Percentiles rank a stretch among this genome's conserved stretches.
phyloP scores from a whole-genome alignment of 306 rosid genomes.

The Pterocarpus santalinus region DNA sequence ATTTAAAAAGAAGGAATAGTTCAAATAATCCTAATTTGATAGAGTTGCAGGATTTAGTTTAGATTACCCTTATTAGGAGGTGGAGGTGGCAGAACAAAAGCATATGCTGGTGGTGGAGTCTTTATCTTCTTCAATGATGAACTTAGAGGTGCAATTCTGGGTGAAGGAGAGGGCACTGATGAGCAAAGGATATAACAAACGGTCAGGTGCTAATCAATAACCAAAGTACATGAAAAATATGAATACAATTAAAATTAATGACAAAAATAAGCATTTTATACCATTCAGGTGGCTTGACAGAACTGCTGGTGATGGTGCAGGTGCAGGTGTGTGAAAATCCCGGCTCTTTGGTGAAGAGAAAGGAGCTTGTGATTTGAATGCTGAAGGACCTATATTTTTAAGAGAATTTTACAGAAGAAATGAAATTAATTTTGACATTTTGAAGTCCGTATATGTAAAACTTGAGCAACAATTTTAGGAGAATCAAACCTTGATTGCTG shows the following conservation, averaged over 20 bases:
- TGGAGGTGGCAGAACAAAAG: conserved; percentile 83
- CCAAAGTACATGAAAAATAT: conserved; percentile 12
- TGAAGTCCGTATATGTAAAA: conserved; percentile 34
- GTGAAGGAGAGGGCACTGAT: conserved; percentile 70
- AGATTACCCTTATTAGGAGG: conserved; percentile 84
- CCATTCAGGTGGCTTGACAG: conserved; percentile 57
- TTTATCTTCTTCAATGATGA: conserved; percentile 62
- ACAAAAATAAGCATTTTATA: conserved; percentile 46
- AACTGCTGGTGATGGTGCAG: conserved; percentile 68
- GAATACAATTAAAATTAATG: conserved; percentile 26
- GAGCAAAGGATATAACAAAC: conserved; percentile 46
- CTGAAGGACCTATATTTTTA: conserved; percentile 59
- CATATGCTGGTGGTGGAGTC: conserved; percentile 72
- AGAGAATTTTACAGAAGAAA: conserved; percentile 12
- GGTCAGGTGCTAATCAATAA: conserved; percentile 38
- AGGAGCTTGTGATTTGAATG: conserved; percentile 62
- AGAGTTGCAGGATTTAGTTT: conserved; percentile 22
- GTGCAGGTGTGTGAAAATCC: conserved; percentile 57
- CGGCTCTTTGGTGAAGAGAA: conserved; percentile 55
- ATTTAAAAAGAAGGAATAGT: conserved; percentile 28
- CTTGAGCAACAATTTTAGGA: conserved; percentile 7
- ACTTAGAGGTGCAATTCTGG: conserved; percentile 69
- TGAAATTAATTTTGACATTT: conserved; percentile 30
- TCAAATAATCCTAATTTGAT: conserved; percentile 20
- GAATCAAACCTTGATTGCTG: conserved; percentile 67